Conservation (phyloP, 2,329 filamentous ascomycete genomes). For the Nigrospora osmanthi region DNA sequence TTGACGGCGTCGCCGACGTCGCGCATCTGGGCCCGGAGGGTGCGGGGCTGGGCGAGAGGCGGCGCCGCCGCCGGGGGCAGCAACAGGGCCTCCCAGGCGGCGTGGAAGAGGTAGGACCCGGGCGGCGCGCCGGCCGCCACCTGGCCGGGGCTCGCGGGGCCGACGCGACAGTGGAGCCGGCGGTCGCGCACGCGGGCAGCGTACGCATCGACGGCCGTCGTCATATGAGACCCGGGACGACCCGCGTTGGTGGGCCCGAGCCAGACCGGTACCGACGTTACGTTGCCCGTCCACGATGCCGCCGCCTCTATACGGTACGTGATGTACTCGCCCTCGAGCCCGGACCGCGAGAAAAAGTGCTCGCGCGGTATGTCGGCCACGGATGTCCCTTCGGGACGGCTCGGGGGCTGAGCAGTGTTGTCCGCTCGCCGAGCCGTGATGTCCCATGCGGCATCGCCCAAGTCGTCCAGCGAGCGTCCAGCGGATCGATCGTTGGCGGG, state of each 20-base stretch:
- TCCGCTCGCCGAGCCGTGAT: conserved; percentile 6
- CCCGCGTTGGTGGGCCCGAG: conserved; percentile 29
- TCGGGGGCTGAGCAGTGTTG: not conserved
- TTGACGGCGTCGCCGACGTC: conserved; percentile 21
- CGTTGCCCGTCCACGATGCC: conserved; percentile 18
- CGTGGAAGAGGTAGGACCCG: conserved; percentile 36
- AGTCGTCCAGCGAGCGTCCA: conserved; percentile 28
- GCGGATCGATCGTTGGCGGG: conserved; percentile 28
- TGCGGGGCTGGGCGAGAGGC: conserved; percentile 7
- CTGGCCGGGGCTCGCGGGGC: conserved; percentile 40
- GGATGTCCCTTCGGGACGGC: not conserved
- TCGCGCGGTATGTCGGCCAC: not conserved
- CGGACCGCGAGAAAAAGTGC: conserved; percentile 2
- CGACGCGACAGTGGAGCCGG: conserved; percentile 26
- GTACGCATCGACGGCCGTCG: conserved; percentile 36
- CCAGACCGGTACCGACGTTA: conserved; percentile 35
- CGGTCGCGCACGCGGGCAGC: conserved; percentile 32
- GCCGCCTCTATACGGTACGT: conserved; percentile 14
- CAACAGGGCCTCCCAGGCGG: conserved; percentile 44
- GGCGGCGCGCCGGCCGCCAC: conserved; percentile 40
- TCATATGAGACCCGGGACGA: conserved; percentile 9
- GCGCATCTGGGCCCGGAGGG: conserved; percentile 6
- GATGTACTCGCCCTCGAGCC: conserved; percentile 17
- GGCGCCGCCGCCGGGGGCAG: conserved; percentile 19
- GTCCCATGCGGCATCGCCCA: conserved; percentile 21